A percentile compares a stretch with the other conserved stretches of the same genome.
Evolutionary conservation across 1,139 yeast genomes (phyloP).

Genomic region (Williopsis jadinii): DNA sequence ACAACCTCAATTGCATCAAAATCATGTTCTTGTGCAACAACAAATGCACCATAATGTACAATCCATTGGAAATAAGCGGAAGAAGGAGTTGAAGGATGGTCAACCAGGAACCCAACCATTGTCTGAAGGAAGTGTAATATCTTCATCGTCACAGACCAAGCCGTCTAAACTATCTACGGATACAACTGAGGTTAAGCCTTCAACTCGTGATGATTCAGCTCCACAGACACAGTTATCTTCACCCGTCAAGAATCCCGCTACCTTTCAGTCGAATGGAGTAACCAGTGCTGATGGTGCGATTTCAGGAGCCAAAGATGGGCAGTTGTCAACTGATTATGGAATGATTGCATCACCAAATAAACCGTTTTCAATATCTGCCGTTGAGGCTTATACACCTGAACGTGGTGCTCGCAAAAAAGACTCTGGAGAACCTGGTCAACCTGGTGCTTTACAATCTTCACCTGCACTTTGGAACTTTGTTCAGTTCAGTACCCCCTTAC

Average conservation of each 20-base stretch:
- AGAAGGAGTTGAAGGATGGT: neutral
- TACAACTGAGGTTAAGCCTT: constrained; percentile 12
- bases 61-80: neutral
- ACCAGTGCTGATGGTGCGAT: constrained; percentile 5
- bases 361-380: constrained; percentile 47
- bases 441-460: constrained; percentile 36
- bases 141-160: constrained; percentile 6
- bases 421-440: constrained; percentile 7
- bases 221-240: constrained; percentile 24
- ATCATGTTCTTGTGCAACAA: neutral
- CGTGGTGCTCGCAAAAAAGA: constrained; percentile 41
- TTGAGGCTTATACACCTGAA: constrained; percentile 81
- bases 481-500: constrained; percentile 60
- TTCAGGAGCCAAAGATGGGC: constrained; percentile 7
- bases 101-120: neutral
- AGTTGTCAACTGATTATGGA: constrained; percentile 12
- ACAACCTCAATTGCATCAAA: neutral
- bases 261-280: constrained; percentile 1
- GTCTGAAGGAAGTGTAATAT: neutral
- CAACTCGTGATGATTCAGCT: constrained; percentile 4
- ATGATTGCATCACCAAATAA: constrained; percentile 31
- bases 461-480: constrained; percentile 79
- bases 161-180: constrained; percentile 19
- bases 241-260: constrained; percentile 16
- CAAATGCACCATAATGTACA: constrained; percentile 1